phyloP scores from a whole-genome alignment of 2,329 filamentous ascomycete genomes.

The Cordyceps pruinosa region DNA sequence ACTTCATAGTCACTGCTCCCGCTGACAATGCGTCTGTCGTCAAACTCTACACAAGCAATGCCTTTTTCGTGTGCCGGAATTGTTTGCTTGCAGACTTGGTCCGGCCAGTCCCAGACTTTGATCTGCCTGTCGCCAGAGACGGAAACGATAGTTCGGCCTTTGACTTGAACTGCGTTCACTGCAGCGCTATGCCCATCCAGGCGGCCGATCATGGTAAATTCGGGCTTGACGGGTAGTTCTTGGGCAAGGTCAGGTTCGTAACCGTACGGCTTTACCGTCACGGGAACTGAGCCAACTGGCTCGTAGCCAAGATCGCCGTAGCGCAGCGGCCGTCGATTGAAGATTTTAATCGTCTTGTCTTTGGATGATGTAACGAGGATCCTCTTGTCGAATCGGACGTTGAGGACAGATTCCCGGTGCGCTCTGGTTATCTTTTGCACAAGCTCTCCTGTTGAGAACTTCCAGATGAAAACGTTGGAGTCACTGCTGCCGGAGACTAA shows the following conservation, averaged over 20 bases:
- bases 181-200: slow-evolving; percentile 83
- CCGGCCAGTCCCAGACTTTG: slow-evolving; percentile 89
- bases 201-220: slow-evolving; percentile 71
- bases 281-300: slow-evolving; percentile 45
- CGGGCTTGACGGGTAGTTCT: slow-evolving; percentile 47
- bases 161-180: slow-evolving; percentile 92
- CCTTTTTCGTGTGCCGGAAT: slow-evolving; percentile 87
- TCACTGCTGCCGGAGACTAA: slow-evolving; percentile 96
- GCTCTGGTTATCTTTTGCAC: slow-evolving; percentile 70
- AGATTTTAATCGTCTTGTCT: slow-evolving; percentile 94
- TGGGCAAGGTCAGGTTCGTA: slow-evolving; percentile 40
- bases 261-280: slow-evolving; percentile 46
- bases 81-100: slow-evolving; percentile 67
- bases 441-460: slow-evolving; percentile 81
- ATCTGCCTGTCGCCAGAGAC: slow-evolving; percentile 90
- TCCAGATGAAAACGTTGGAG: slow-evolving; percentile 84
- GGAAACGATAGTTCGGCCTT: slow-evolving; percentile 80
- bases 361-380: slow-evolving; percentile 96
- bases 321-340: slow-evolving; percentile 69
- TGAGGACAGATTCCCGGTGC: slow-evolving; percentile 85
- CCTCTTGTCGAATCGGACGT: slow-evolving; percentile 83
- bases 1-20: slow-evolving; percentile 95
- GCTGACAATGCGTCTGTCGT: slow-evolving; percentile 86
- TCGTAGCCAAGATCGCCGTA: slow-evolving; percentile 53
- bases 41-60: slow-evolving; percentile 96